Evolutionary conservation across 495 filamentous ascomycete species (phyloP), one percentile per base, ranked within the genome.

Genomic region (Bathelium albidoporum): DNA sequence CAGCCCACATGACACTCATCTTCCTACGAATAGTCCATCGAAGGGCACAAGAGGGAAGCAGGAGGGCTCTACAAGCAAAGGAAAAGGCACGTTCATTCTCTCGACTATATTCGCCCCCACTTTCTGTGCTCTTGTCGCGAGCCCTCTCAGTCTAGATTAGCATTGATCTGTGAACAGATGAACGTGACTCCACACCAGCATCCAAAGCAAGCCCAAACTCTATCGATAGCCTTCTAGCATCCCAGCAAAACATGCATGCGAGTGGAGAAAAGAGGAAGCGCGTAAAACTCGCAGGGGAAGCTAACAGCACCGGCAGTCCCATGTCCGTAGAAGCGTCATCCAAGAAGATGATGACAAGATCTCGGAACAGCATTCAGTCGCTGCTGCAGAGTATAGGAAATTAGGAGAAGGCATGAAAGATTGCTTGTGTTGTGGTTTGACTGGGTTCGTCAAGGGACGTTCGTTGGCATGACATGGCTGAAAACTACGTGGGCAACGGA

Each of bases 11-110:
- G 58, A 60, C 12, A 10, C 28, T 20, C 32, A 60, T 18, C 49
- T 49, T 11, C 20, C n/a, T 32, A 34, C 61, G n/a, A 24, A 45
- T 36, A 41, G 32, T 31, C 59, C 66, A 34, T 43, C 61, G 16
- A 59, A 24, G 16, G 20, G 45, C 4, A 58, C 64, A 20, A 65
- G 39, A 32, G 66, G 66, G 16, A 60, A 53, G 58, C 65, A 68
- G 44, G 66, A 68, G 43, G 66, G 66, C 20, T 20, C 52, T 22
- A 24, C 22, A 29, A 16, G 24, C 9, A 55, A 55, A 55, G 49
- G 29, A 24, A 26, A 29, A 29, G 49, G 49, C 16, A 29, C 26
- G 49, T 55, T n/a, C n/a, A n/a, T n/a, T n/a, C n/a, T n/a, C n/a
- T n/a, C n/a, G n/a, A n/a, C n/a, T n/a, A n/a, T n/a, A n/a, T n/a